phyloP scores from a whole-genome alignment of 2,329 filamentous ascomycete species.

The Thielaviopsis musarum region DNA sequence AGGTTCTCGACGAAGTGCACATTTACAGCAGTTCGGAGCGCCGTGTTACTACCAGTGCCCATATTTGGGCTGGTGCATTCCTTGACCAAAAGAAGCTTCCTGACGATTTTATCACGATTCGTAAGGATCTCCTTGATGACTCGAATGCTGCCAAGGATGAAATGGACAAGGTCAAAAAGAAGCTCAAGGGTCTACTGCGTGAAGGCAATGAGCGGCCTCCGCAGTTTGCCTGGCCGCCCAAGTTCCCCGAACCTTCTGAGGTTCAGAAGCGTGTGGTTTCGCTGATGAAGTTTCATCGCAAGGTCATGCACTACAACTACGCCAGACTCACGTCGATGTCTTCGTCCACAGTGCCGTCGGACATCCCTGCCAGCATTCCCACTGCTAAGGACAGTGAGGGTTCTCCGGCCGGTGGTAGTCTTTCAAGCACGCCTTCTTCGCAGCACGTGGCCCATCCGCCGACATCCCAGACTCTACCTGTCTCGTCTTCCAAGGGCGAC shows the following conservation, averaged over 20 bases:
- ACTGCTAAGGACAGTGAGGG: conserved; percentile 2
- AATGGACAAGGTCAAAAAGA: conserved; percentile 99
- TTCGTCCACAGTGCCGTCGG: neutral
- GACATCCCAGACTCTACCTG: neutral
- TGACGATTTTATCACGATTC: conserved; percentile 72
- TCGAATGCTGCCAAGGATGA: conserved; percentile 97
- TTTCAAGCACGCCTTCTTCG: conserved; percentile 7
- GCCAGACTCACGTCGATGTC: conserved; percentile 47
- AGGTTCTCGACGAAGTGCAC: conserved; percentile 79
- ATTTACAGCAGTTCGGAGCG: conserved; percentile 94
- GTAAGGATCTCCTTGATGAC: conserved; percentile 90
- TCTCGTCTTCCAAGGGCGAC: conserved; percentile 4
- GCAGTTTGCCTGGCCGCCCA: conserved; percentile 95
- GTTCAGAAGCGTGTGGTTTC: conserved; percentile 86
- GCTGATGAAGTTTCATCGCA: conserved; percentile 92
- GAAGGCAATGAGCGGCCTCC: conserved; percentile 87
- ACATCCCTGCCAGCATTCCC: neutral
- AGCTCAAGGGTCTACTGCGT: conserved; percentile 79
- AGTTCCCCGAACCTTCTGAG: conserved; percentile 84
- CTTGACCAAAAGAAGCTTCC: conserved; percentile 72
- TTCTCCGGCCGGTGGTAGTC: conserved; percentile 33
- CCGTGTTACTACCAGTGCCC: conserved; percentile 84
- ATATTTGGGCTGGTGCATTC: conserved; percentile 88
- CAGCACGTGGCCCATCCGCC: neutral
- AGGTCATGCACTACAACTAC: conserved; percentile 91